Conservation (phyloP, 2,329 filamentous ascomycete species). For the Arthrobotrys musiformis region DNA sequence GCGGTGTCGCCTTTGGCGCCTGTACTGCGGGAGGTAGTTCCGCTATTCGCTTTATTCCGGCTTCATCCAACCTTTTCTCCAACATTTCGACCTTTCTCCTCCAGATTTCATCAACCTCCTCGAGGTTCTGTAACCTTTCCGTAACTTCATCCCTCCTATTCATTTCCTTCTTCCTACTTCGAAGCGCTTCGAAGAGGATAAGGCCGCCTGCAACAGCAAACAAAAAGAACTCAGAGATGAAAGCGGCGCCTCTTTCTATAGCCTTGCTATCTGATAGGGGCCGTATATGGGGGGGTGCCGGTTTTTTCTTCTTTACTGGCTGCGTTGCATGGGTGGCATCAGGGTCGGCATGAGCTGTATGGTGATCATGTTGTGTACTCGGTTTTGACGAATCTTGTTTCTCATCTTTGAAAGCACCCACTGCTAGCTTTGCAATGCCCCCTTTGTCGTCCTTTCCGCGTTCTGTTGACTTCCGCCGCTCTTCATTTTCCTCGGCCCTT, state of each 20-base stretch:
- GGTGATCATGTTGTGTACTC: constrained; percentile 57
- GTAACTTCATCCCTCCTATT: constrained; percentile 71
- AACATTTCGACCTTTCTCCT: constrained; percentile 50
- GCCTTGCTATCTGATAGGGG: constrained; percentile 75
- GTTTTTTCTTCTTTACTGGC: constrained; percentile 42
- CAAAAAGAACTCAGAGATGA: constrained; percentile 75
- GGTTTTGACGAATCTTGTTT: constrained; percentile 64
- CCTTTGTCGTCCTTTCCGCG: constrained; percentile 63
- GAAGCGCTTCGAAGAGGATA: constrained; percentile 72
- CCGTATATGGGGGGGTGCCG: constrained; percentile 68
- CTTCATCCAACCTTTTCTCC: constrained; percentile 43
- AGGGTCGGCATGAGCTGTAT: constrained; percentile 6
- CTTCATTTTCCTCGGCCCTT: constrained; percentile 71
- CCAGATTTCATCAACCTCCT: constrained; percentile 62
- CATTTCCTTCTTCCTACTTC: constrained; percentile 71
- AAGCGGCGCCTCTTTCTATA: constrained; percentile 76
- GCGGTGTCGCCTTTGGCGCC: neutral
- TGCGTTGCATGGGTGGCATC: neutral
- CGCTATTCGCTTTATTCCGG: constrained; percentile 40
- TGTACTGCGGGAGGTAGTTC: constrained; percentile 16
- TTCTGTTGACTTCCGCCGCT: constrained; percentile 67
- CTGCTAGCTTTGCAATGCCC: constrained; percentile 34
- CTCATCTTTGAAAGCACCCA: constrained; percentile 42
- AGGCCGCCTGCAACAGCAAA: constrained; percentile 73
- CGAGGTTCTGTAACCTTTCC: constrained; percentile 70